phyloP scores from a whole-genome alignment of 352 stramenopile genomes.

The Pythium aristosporum region DNA sequence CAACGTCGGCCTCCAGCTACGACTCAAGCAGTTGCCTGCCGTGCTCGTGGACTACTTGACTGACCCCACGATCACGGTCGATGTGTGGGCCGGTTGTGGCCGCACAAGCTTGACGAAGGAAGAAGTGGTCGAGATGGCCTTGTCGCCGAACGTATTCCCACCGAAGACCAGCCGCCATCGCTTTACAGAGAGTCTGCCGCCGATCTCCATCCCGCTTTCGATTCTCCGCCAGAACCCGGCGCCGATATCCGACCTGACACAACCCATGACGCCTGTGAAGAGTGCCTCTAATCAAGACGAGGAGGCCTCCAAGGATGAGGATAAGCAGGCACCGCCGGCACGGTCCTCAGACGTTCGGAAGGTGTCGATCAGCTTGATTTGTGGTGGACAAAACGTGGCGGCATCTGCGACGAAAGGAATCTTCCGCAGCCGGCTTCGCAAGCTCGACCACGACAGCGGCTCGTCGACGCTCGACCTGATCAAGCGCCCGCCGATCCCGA shows the following conservation, averaged over 20 bases:
- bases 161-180: slow-evolving; percentile 84
- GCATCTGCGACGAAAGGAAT: slow-evolving; percentile 69
- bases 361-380: slow-evolving; percentile 78
- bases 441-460: slow-evolving; percentile 46
- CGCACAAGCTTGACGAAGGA: slow-evolving; percentile 66
- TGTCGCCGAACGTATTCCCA: slow-evolving; percentile 79
- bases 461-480: slow-evolving; percentile 73
- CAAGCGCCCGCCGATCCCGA: slow-evolving; percentile 43
- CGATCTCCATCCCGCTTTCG: slow-evolving; percentile 79
- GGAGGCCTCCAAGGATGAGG: slow-evolving; percentile 4
- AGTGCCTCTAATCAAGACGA: slow-evolving; percentile 3
- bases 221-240: slow-evolving; percentile 63
- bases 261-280: background rate
- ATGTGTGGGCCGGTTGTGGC: slow-evolving; percentile 78
- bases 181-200: slow-evolving; percentile 77
- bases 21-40: slow-evolving; percentile 68
- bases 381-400: slow-evolving; percentile 68
- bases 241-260: slow-evolving; percentile 41
- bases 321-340: background rate
- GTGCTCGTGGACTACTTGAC: slow-evolving; percentile 82
- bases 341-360: slow-evolving; percentile 44
- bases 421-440: slow-evolving; percentile 68
- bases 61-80: slow-evolving; percentile 70
- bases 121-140: slow-evolving; percentile 81
- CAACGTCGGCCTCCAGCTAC: slow-evolving; percentile 70